Evolutionary conservation across 2,329 filamentous ascomycete species (phyloP), one percentile per base, ranked within the genome.

Genomic region (Sarocladiaceae sp.): DNA sequence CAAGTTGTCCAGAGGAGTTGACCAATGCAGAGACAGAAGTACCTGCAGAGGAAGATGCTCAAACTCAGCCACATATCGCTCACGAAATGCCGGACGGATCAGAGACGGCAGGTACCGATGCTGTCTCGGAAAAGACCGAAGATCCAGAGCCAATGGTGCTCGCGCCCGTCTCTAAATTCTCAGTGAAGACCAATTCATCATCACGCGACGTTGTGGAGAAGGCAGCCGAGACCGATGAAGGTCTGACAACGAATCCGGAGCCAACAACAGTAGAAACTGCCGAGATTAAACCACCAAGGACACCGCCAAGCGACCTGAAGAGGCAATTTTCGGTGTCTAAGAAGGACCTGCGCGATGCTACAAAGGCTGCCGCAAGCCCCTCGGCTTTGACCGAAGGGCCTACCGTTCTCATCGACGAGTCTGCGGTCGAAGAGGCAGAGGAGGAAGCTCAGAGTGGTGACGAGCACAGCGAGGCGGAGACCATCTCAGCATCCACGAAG

Each of bases 401-500:
- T 16, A 41, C 37, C n/a, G 23, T 41, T 13, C 15, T 41, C 13
- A 11, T 41, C 6, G 23, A 41, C 16, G 6, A 43, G 18, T 43
- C 40, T 20, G 40, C 26, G 10, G 9, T 23, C 6, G 26, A 6
- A 6, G 19, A 43, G 27, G 16, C 24, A 5, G 40, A 33, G 6
- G 11, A 21, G n/a, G 53, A 53, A 23, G 41, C 48, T 11, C 49
- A 51, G 41, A 12, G 26, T 19, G 18, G 13, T 10, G 44, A 45
- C 12, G 50, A 53, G 16, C 44, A 50, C 15, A 53, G 47, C 44
- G 55, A 63, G 12, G 47, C 49, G 18, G 60, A 61, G 18, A 49
- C 48, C 12, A 50, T 53, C 12, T 54, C 58, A n/a, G 44, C 47
- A 11, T 11, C 11, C 12, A n/a, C 44, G 15, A 42, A 37, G 19